phyloP scores from a whole-genome alignment of 78 protist species.

The Protostelium mycophagum region DNA sequence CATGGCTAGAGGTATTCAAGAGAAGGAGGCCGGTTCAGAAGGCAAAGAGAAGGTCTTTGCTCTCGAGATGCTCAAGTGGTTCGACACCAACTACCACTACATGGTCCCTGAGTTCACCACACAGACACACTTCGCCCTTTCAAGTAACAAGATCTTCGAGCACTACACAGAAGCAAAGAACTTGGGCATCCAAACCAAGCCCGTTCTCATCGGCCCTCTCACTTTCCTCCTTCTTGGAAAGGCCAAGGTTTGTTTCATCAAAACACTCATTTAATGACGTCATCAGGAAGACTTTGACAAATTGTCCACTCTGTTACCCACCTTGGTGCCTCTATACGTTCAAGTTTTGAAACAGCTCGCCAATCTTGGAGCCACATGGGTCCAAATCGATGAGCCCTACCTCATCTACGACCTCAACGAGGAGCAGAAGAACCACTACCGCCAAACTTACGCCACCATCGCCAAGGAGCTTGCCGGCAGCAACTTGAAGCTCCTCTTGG shows the following conservation, averaged over 20 bases:
- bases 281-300: background rate
- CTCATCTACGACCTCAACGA: slow-evolving; percentile 31
- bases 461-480: slow-evolving; percentile 1
- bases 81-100: slow-evolving; percentile 82
- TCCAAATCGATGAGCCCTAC: slow-evolving; percentile 77
- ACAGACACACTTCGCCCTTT: slow-evolving; percentile 8
- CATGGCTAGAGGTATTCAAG: slow-evolving; percentile 72
- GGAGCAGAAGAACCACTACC: slow-evolving; percentile 3
- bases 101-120: slow-evolving; percentile 76
- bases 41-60: slow-evolving; percentile 47
- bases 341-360: slow-evolving; percentile 33
- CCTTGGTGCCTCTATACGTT: slow-evolving; percentile 17
- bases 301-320: background rate
- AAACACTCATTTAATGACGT: background rate
- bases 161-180: slow-evolving; percentile 27
- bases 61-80: slow-evolving; percentile 77
- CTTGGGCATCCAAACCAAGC: slow-evolving; percentile 43
- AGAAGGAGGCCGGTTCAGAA: slow-evolving; percentile 14
- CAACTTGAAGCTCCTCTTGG: slow-evolving; percentile 17
- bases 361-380: slow-evolving; percentile 18
- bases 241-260: background rate
- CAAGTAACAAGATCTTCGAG: slow-evolving; percentile 20
- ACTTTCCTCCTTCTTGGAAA: slow-evolving; percentile 58
- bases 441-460: background rate
- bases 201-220: slow-evolving; percentile 77